Evolutionary conservation across 2,329 filamentous ascomycete species (phyloP).

Genomic region (Arachnopeziza araneosa): DNA sequence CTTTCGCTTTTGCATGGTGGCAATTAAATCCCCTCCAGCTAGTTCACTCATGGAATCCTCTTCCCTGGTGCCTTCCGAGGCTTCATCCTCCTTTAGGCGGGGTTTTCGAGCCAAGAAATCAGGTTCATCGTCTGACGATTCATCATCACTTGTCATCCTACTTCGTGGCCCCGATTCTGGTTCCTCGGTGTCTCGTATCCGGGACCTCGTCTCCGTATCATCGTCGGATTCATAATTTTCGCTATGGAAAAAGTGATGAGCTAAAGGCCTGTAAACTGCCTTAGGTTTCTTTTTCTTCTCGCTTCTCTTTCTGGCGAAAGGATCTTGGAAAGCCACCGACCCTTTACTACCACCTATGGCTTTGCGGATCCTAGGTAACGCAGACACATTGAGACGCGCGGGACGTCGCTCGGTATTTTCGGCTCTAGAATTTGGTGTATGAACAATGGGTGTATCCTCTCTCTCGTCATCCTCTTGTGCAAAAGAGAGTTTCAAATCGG

Average conservation of each 20-base stretch:
- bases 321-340: constrained; percentile 61
- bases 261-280: constrained; percentile 62
- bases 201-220: constrained; percentile 59
- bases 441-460: constrained; percentile 48
- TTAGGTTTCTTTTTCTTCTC: constrained; percentile 47
- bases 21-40: neutral
- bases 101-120: constrained; percentile 12
- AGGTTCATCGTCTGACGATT: constrained; percentile 29
- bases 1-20: constrained; percentile 65
- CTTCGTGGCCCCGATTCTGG: constrained; percentile 77
- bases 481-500: constrained; percentile 50
- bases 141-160: constrained; percentile 61
- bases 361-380: constrained; percentile 72
- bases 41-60: constrained; percentile 68
- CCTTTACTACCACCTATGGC: constrained; percentile 51
- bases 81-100: constrained; percentile 14
- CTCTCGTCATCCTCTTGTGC: constrained; percentile 55
- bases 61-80: constrained; percentile 40
- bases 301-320: constrained; percentile 57
- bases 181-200: constrained; percentile 75
- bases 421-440: constrained; percentile 59
- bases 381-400: constrained; percentile 52
- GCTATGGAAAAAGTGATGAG: constrained; percentile 71
- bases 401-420: constrained; percentile 58
- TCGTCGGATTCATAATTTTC: constrained; percentile 85